phyloP scores from a whole-genome alignment of 1,139 yeast species.

The Blastobotrys petasosporus region DNA sequence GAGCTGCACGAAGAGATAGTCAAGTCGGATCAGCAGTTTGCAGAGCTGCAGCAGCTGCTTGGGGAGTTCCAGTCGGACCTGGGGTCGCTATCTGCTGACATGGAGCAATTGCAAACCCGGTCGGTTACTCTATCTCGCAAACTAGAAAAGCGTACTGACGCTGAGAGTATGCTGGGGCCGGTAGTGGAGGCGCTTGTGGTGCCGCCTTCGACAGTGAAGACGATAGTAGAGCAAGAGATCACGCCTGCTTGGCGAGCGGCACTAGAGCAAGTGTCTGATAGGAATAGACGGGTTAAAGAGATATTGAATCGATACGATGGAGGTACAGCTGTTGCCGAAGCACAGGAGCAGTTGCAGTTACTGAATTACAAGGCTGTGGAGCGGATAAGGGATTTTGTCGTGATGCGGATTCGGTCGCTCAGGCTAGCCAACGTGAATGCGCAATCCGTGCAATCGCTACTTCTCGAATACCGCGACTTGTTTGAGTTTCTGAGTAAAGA shows the following conservation, averaged over 20 bases:
- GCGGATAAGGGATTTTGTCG: slow-evolving; percentile 64
- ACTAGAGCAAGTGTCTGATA: slow-evolving; percentile 24
- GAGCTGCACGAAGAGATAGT: slow-evolving; percentile 38
- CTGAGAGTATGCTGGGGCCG: slow-evolving; percentile 60
- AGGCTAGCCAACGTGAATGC: slow-evolving; percentile 52
- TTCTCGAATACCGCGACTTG: slow-evolving; percentile 56
- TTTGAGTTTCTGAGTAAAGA: slow-evolving; percentile 51
- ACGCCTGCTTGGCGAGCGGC: slow-evolving; percentile 34
- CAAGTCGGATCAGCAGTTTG: slow-evolving; percentile 36
- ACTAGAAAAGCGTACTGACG: slow-evolving; percentile 48
- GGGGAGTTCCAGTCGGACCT: slow-evolving; percentile 52
- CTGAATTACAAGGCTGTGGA: slow-evolving; percentile 56
- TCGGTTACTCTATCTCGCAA: slow-evolving; percentile 55
- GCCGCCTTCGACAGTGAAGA: slow-evolving; percentile 49
- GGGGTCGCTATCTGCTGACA: slow-evolving; percentile 51
- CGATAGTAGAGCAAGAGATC: slow-evolving; percentile 31
- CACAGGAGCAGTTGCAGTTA: slow-evolving; percentile 38
- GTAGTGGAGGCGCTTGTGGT: slow-evolving; percentile 65
- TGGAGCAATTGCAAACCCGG: slow-evolving; percentile 51
- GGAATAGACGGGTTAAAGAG: slow-evolving; percentile 10
- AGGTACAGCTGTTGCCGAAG: slow-evolving; percentile 25
- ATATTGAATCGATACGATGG: slow-evolving; percentile 7
- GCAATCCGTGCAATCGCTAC: slow-evolving; percentile 64
- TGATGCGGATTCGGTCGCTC: slow-evolving; percentile 56
- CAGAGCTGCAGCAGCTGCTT: slow-evolving; percentile 39